These are phyloP conservation scores for Adansonia madagascariensis DNA, from an alignment of 441 rosid species.

Conservation along the genomic window DNA sequence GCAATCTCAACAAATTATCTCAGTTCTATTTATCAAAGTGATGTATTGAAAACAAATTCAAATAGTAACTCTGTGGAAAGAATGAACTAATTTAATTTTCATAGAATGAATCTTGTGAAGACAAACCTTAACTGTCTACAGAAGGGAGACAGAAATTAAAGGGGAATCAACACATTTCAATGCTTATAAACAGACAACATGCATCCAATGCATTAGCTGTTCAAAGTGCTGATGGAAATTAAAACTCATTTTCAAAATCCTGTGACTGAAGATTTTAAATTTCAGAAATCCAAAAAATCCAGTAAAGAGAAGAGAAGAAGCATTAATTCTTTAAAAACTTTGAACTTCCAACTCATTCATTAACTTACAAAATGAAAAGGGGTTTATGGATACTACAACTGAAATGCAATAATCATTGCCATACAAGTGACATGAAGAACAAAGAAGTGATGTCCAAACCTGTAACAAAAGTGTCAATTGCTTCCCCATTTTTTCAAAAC, in stretches of 20 bases:
- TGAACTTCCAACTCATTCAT: slow-evolving; percentile 21
- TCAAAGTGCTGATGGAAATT: neutral
- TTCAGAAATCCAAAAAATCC: neutral
- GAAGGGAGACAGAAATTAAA: neutral
- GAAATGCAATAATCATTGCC: slow-evolving; percentile 19
- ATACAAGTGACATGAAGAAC: neutral
- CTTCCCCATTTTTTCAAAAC: slow-evolving; percentile 86
- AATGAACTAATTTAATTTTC: neutral
- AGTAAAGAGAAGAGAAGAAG: neutral
- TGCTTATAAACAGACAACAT: neutral
- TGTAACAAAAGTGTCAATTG: slow-evolving; percentile 40
- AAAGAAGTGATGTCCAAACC: slow-evolving; percentile 24
- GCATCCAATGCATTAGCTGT: neutral
- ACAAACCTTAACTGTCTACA: neutral
- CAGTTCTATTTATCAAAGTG: neutral
- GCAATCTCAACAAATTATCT: neutral
- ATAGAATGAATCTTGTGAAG: neutral
- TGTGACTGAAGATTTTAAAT: neutral
- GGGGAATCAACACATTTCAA: neutral
- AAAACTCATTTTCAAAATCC: neutral
- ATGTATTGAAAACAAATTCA: neutral
- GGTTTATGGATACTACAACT: slow-evolving; percentile 1
- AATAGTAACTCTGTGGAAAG: neutral
- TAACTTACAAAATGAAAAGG: slow-evolving; percentile 8
- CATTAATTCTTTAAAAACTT: neutral